Base-by-base conservation (phyloP, 768 basidiomycete genomes). In the Termitomyces sp. region DNA sequence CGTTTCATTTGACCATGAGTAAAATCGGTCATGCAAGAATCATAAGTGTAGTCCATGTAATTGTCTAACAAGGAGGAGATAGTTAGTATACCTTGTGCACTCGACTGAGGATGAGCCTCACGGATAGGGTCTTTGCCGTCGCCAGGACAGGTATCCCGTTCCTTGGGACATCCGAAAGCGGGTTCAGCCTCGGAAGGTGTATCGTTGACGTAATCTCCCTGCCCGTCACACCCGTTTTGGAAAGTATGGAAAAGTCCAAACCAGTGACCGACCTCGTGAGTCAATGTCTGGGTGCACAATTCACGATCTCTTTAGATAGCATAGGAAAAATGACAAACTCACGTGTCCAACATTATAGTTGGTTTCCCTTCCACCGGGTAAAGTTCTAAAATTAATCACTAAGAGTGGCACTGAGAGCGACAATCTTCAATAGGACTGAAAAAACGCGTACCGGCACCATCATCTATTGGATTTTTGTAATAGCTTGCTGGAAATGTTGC, bases 201-300 rank as follows among this genome's bases (percentile, higher is more conserved):
- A 61, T 80, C 79, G 9, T 62, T 63, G 53, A 81, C 77, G 19
- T 49, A 58, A 62, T 81, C 79, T 32, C 78, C 79, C 22, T 68
- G 46, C 58, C 58, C 60, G 15, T 53, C 48, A 69, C 75, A 80
- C 21, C 77, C 78, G 38, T 77, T 77, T 63, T 83, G 77, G 75
- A 82, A 83, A 24, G 81, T 81, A 68, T 83, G 81, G 68, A 74
- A 82, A 19, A 82, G 72, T 26, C 82, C 81, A 56, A 80, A 68
- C 81, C 82, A 84, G 68, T 83, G 81, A n/a, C 81, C 80, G 46
- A 73, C 76, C 65, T 84, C 82, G 62, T 84, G 82, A 14, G 76
- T 80, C 56, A 79, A 59, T 40, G 79, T 83, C 69, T 73, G 46
- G 45, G 11, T 21, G 8, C 7, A 56, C n/a, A 30, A 7, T 21